Evolutionary conservation across 345 rosid species (phyloP).

Genomic region (Noccaea caerulescens): DNA sequence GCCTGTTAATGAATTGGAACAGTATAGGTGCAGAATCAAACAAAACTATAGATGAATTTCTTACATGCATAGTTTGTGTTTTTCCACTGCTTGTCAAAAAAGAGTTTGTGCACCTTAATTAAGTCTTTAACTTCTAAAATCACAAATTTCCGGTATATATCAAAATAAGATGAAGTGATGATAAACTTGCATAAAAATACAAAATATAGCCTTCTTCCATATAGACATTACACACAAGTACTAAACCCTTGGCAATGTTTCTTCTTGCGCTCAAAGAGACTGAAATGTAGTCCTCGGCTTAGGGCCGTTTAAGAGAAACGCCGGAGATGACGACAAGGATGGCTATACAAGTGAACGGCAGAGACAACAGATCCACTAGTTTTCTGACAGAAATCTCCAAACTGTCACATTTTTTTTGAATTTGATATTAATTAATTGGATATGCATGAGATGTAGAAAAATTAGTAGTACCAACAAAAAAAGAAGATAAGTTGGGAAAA

Average conservation of each 20-base stretch:
- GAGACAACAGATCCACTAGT: constrained; percentile 76
- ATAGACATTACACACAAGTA: constrained; percentile 16
- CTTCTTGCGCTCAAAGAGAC: constrained; percentile 5
- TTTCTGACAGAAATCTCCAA: constrained; percentile 71
- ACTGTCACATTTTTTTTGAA: constrained; percentile 41
- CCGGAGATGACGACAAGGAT: constrained; percentile 57
- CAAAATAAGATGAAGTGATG: background rate
- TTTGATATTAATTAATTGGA: too few relatives aligned
- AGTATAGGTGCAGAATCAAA: too few relatives aligned
- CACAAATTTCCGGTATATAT: too few relatives aligned
- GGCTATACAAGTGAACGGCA: constrained; percentile 50
- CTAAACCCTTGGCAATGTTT: background rate
- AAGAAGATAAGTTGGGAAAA: too few relatives aligned
- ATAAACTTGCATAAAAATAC: constrained; percentile 19
- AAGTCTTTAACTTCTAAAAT: too few relatives aligned
- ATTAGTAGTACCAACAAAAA: too few relatives aligned
- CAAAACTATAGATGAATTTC: too few relatives aligned
- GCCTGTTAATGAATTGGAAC: too few relatives aligned
- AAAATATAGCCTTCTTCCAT: constrained; percentile 1
- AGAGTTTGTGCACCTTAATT: too few relatives aligned
- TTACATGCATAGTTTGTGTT: too few relatives aligned
- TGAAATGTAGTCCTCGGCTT: background rate
- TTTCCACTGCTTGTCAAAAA: too few relatives aligned
- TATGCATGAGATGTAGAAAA: too few relatives aligned
- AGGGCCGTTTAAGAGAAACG: constrained; percentile 50